phyloP scores from a whole-genome alignment of 371 early-diverging fungal species.

The Syncephalastrum racemosum region DNA sequence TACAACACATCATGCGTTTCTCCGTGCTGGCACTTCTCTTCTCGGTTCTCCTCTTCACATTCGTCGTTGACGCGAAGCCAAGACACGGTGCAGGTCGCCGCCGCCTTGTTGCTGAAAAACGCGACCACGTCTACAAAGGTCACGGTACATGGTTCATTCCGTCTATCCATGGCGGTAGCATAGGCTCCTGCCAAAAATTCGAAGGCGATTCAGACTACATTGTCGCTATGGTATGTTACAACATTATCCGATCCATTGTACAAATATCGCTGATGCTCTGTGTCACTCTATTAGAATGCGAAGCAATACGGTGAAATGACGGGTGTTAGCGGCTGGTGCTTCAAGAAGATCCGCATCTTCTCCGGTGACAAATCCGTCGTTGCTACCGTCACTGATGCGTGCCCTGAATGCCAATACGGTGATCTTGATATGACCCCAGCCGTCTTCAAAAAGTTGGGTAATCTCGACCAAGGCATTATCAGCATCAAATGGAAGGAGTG shows the following conservation, averaged over 20 bases:
- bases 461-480: constrained; percentile 22
- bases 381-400: constrained; percentile 31
- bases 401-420: constrained; percentile 31
- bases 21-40: not conserved
- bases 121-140: constrained; percentile 7
- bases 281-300: constrained; percentile 11
- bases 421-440: constrained; percentile 24
- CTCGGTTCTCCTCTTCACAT: constrained; percentile 6
- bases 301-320: constrained; percentile 24
- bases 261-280: not conserved
- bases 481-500: constrained; percentile 25
- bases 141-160: constrained; percentile 32
- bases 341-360: constrained; percentile 25
- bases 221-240: constrained; percentile 26
- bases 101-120: constrained; percentile 1
- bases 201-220: constrained; percentile 24
- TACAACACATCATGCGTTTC: constrained; percentile 11
- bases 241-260: not conserved
- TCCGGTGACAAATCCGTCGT: constrained; percentile 18
- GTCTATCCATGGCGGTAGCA: constrained; percentile 24
- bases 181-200: constrained; percentile 25
- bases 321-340: constrained; percentile 25
- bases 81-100: constrained; percentile 5
- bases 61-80: constrained; percentile 3
- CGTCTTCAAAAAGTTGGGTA: constrained; percentile 20